Conservation (phyloP, 805 yeast species). For the Candida ovalis region DNA sequence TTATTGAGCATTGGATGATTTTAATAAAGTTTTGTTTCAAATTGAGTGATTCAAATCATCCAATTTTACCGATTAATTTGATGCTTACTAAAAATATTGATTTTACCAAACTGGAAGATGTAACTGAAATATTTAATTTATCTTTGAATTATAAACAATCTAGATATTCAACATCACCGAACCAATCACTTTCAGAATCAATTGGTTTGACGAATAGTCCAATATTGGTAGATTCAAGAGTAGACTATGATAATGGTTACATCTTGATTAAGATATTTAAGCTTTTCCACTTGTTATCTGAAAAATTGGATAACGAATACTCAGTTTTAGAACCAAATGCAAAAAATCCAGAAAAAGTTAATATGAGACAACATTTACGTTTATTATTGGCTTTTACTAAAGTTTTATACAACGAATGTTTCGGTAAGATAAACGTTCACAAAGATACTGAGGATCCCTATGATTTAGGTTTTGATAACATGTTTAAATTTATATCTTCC, state of each 20-base stretch:
- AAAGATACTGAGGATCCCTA: constrained; percentile 12
- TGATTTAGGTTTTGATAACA: constrained; percentile 28
- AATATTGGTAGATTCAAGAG: constrained; percentile 6
- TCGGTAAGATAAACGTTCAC: constrained; percentile 12
- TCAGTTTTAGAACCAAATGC: constrained; percentile 22
- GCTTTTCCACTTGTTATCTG: constrained; percentile 27
- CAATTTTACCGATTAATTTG: constrained; percentile 25
- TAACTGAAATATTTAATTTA: constrained; percentile 17
- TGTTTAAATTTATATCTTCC: constrained; percentile 29
- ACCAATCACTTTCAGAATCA: too few species aligned
- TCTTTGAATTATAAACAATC: constrained; percentile 17
- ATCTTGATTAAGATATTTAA: constrained; percentile 41
- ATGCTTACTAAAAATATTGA: constrained; percentile 8
- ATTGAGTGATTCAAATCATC: constrained; percentile 27
- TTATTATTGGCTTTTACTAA: constrained; percentile 31
- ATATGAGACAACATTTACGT: constrained; percentile 28
- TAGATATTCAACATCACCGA: background rate
- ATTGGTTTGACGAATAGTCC: constrained; percentile 5
- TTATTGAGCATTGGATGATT: constrained; percentile 34
- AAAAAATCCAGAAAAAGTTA: constrained; percentile 17
- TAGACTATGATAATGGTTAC: constrained; percentile 31
- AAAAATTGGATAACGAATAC: constrained; percentile 26
- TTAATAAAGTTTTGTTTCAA: constrained; percentile 25
- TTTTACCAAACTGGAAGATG: constrained; percentile 11
- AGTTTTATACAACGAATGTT: constrained; percentile 26